These are phyloP conservation scores for Jasminum sambac DNA, from an alignment of 257 asterid species.

Conservation along the genomic window DNA sequence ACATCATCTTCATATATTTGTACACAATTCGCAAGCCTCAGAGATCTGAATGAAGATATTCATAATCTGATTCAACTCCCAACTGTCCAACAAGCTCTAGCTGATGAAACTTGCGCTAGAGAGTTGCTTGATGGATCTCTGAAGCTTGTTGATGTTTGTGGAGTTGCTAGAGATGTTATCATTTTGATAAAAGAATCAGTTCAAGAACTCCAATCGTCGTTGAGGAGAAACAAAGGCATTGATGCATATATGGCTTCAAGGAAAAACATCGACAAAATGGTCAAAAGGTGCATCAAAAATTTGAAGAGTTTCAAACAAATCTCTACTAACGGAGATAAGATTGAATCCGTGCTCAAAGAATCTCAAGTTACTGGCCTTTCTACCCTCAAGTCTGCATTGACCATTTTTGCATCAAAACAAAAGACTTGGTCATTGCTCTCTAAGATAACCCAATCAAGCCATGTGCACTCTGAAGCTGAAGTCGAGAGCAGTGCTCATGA, in stretches of 20 bases:
- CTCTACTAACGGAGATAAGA: not conserved
- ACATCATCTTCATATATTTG: slow-evolving; percentile 8
- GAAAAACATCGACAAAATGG: not conserved
- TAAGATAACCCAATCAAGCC: slow-evolving; percentile 2
- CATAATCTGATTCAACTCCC: slow-evolving; percentile 26
- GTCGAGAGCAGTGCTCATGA: slow-evolving; percentile 11
- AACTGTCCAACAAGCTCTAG: slow-evolving; percentile 20
- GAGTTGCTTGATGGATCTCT: slow-evolving; percentile 29
- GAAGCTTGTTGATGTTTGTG: slow-evolving; percentile 24
- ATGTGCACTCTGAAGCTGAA: not conserved
- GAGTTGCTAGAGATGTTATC: slow-evolving; percentile 18
- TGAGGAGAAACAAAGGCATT: slow-evolving; percentile 9
- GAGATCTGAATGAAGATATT: slow-evolving; percentile 1
- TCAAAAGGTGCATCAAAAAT: not conserved
- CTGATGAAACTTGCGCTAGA: slow-evolving; percentile 16
- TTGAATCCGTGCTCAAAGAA: not conserved
- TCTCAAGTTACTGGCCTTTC: not conserved
- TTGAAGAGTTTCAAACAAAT: not conserved
- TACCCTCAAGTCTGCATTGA: not conserved
- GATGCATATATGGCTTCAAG: not conserved
- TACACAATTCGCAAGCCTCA: slow-evolving; percentile 21
- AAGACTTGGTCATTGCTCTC: not conserved
- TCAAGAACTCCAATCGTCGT: slow-evolving; percentile 31
- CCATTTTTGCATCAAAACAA: slow-evolving; percentile 1
- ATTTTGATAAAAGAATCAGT: slow-evolving; percentile 16